Evolutionary conservation across 148 eudicot species (phyloP), one percentile per base, ranked within the genome.

Genomic region (Persicaria maculosa): DNA sequence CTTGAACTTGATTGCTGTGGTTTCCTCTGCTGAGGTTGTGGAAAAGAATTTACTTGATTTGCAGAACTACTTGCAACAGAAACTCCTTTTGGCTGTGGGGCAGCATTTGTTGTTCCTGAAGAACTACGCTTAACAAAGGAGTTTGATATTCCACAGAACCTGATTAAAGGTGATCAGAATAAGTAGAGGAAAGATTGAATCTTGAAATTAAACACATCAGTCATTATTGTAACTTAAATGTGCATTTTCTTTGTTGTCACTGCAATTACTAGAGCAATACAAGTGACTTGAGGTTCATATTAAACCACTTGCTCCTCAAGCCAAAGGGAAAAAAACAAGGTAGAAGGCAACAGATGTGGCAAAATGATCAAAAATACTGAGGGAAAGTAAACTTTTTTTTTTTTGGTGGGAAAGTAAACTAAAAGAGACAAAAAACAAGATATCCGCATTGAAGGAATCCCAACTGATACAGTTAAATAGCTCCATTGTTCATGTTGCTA

Each of bases 91-190:
- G 82, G 75, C 75, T 77, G 86, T 16, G 75, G 81, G 67, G 75
- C 77, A 40, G 84, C 64, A 74, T 74, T 36, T 78, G 84, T 64
- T 72, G 83, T 77, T 76, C 85, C 89, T 43, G 83, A 92, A 47
- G 72, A 72, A 73, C 80, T 82, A 73, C 94, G 85, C 86, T 84
- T 88, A 78, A 96, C 93, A 69, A 77, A 85, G 78, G 89, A 81
- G 85, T 89, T 96, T 75, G 84, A 86, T 77, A 96, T 85, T 68
- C 97, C 94, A 78, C 94, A 87, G 68, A 92, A 93, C 89, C 99
- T 96, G 82, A 65, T 15, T n/a, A 40, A 62, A 36, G 17, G 45
- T 65, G 19, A 65, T 6, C 44, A 57, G 3, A 8, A 25, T 22
- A 22, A 59, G 5, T 9, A 9, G 67, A 25, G 67, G 67, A 36